phyloP scores from a whole-genome alignment of 106 monocot genomes.

The Chionographis japonica region DNA sequence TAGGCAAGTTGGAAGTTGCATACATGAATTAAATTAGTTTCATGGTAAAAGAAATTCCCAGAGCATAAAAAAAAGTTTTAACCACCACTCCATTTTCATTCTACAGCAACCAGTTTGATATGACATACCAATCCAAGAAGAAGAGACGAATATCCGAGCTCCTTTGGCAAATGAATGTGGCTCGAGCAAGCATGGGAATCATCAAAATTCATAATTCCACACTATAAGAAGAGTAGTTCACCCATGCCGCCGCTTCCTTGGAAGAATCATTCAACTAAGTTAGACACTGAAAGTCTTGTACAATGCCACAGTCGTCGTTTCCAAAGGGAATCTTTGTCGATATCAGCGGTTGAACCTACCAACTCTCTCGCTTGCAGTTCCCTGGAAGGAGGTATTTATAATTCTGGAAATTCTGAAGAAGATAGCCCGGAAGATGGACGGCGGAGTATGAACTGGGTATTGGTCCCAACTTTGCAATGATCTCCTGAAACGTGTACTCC shows the following conservation, averaged over 20 bases:
- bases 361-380: constrained; percentile 53
- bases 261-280: constrained; percentile 15
- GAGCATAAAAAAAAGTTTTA: background rate
- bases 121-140: constrained; percentile 3
- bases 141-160: background rate
- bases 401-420: constrained; percentile 42
- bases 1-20: background rate
- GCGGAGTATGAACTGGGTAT: constrained; percentile 55
- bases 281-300: background rate
- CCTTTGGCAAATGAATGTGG: background rate
- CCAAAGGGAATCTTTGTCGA: background rate
- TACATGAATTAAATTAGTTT: constrained; percentile 9
- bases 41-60: background rate
- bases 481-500: constrained; percentile 62
- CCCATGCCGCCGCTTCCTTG: background rate
- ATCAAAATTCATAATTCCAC: background rate
- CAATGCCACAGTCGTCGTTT: too few species aligned
- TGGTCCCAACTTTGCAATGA: constrained; percentile 61
- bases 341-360: constrained; percentile 8
- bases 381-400: constrained; percentile 60
- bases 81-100: background rate
- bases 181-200: constrained; percentile 1
- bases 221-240: background rate
- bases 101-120: background rate
- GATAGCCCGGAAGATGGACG: constrained; percentile 45